Base-by-base conservation (phyloP, 352 stramenopile genomes). In the Hyaloperonospora arabidopsidis region DNA sequence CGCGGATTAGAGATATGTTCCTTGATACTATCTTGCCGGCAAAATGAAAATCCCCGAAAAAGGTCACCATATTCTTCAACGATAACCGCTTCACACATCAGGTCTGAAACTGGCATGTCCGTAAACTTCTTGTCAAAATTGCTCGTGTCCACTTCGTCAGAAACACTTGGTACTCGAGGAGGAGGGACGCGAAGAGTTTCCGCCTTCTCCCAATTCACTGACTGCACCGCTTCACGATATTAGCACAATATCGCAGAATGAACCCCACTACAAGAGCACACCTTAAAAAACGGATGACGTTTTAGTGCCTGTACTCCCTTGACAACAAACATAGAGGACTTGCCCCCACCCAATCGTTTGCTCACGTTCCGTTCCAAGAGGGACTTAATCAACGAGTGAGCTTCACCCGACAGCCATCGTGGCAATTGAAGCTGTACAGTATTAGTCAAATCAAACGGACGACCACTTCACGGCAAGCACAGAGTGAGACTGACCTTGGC, bases 251-350 rank as follows among this genome's bases (percentile, higher is more conserved):
- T 49, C 25, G 11, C 2, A 25, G 29, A 43, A 40, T 45, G 29
- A 35, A 22, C 36, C 18, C 18, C 21, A 45, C 13, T 11, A 49
- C 11, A 17, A 36, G 29, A 7, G 25, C 14, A 8, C 54, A 88
- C 80, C 67, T 86, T 89, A 68, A 98, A 98, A 67, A 98, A 98
- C 0, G 86, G 59, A 29, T 97, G 87, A 41, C 81, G 68, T 67
- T 99, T 99, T 32, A 99, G 59, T 19, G 84, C 94, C 22, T 96
- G 82, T 5, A 98, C 89, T 25, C 97, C 96, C 45, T 95, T 95
- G 3, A 98, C 84, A 35, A 98, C 80, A 65, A 99, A 99, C 93
- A 99, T 98, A 14, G 91, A 98, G 15, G 87, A 95, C 65, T 96
- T 97, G 7, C 92, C 77, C 0, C 82, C 80, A 28, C 95, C 96